phyloP scores from a whole-genome alignment of 345 rosid species.

The Linum lewisii region DNA sequence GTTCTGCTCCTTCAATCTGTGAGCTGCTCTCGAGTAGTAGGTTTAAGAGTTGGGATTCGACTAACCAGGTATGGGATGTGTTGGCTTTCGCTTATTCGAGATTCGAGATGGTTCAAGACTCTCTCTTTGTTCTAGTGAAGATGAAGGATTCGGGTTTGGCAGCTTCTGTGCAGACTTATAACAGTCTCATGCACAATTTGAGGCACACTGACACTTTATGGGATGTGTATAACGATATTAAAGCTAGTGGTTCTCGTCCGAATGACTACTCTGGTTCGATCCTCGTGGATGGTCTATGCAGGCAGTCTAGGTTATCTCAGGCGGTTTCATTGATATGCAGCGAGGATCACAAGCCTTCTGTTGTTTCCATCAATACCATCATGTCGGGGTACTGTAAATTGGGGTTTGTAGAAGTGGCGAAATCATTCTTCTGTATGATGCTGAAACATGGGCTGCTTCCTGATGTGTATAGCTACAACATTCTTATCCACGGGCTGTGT shows the following conservation, averaged over 20 bases:
- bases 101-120: conserved; percentile 56
- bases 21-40: conserved; percentile 34
- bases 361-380: conserved; percentile 59
- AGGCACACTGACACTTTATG: conserved; percentile 53
- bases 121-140: conserved; percentile 49
- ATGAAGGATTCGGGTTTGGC: conserved; percentile 52
- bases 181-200: conserved; percentile 52
- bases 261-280: conserved; percentile 53
- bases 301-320: conserved; percentile 49
- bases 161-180: conserved; percentile 52
- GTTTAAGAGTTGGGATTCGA: conserved; percentile 45
- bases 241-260: conserved; percentile 21
- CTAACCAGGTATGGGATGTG: conserved; percentile 54
- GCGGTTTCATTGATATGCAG: conserved; percentile 42
- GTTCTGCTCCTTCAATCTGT: conserved; percentile 51
- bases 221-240: conserved; percentile 47
- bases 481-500: conserved; percentile 67
- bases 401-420: conserved; percentile 57
- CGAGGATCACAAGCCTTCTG: conserved; percentile 42
- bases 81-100: conserved; percentile 65
- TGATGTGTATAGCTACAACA: conserved; percentile 60
- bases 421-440: conserved; percentile 58
- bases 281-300: conserved; percentile 56
- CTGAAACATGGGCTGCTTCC: conserved; percentile 65
- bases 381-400: conserved; percentile 60